Evolutionary conservation across 495 filamentous ascomycete species (phyloP).

Genomic region (Extremus antarcticus): DNA sequence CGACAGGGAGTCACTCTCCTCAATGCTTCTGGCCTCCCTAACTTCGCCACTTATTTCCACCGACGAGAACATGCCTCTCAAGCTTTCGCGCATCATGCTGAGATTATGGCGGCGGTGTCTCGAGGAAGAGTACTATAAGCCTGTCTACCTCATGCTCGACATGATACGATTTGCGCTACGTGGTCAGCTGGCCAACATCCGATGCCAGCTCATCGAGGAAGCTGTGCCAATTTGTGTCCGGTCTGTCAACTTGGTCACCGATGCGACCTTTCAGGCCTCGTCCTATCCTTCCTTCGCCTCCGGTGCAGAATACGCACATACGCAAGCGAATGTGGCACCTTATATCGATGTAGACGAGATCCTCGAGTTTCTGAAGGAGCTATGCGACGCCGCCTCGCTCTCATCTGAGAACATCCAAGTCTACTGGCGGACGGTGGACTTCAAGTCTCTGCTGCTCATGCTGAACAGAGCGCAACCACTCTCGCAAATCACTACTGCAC

Average conservation of each 20-base stretch:
- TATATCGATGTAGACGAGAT: conserved; percentile 47
- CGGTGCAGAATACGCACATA: conserved; percentile 47
- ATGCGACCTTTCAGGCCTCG: conserved; percentile 20
- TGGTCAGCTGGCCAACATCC: conserved; percentile 36
- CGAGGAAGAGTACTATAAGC: conserved; percentile 44
- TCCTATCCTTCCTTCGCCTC: conserved; percentile 29
- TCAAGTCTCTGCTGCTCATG: conserved; percentile 55
- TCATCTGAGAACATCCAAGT: conserved; percentile 32
- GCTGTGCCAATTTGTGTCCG: conserved; percentile 39
- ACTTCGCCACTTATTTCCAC: conserved; percentile 24
- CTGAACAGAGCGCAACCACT: conserved; percentile 41
- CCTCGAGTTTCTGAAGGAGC: conserved; percentile 45
- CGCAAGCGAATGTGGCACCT: conserved; percentile 38
- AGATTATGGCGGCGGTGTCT: conserved; percentile 53
- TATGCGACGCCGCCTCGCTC: conserved; percentile 42
- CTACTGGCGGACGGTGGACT: conserved; percentile 52
- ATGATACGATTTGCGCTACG: conserved; percentile 44
- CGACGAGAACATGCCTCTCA: conserved; percentile 38
- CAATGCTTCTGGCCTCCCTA: conserved; percentile 46
- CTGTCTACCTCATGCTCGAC: conserved; percentile 49
- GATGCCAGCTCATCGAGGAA: conserved; percentile 39
- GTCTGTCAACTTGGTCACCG: conserved; percentile 26
- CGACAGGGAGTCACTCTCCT: conserved; percentile 41
- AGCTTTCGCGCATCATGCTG: conserved; percentile 43
- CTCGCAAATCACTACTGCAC: conserved; percentile 45